Percentiles rank a stretch among this genome's conserved stretches.
These are phyloP conservation scores for Colletotrichum phormii DNA, from an alignment of 2,329 filamentous ascomycete species.

Conservation along the genomic window DNA sequence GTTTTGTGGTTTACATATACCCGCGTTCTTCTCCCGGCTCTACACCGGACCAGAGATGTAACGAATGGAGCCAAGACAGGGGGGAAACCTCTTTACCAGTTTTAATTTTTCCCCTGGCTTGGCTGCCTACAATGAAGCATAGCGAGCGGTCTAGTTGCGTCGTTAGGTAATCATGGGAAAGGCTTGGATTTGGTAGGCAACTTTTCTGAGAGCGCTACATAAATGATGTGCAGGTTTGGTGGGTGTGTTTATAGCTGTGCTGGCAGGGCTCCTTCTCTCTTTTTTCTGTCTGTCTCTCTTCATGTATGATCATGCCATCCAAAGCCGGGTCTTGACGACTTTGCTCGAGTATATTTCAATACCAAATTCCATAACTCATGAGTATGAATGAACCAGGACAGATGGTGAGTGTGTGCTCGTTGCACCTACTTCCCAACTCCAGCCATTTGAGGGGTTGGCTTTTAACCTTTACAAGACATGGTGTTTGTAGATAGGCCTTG, in stretches of 20 bases:
- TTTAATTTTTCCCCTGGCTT: neutral
- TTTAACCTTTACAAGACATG: no score
- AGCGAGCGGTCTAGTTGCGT: slow-evolving; percentile 28
- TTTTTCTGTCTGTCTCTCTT: neutral
- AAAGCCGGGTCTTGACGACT: slow-evolving; percentile 21
- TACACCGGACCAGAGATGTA: slow-evolving; percentile 18
- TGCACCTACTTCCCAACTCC: no score
- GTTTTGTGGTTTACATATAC: slow-evolving; percentile 29
- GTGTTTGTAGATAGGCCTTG: no score
- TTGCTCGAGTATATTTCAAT: slow-evolving; percentile 28
- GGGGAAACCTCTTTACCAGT: slow-evolving; percentile 5
- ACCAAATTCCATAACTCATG: neutral
- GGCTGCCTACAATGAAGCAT: slow-evolving; percentile 25
- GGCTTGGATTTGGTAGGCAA: slow-evolving; percentile 8
- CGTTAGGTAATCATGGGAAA: slow-evolving; percentile 5
- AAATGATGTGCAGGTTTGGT: slow-evolving; percentile 5
- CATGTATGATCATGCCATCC: slow-evolving; percentile 15
- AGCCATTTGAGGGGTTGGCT: no score
- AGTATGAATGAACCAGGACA: no score
- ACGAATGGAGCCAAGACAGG: slow-evolving; percentile 5
- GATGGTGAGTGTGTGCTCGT: no score
- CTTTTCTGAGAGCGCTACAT: neutral
- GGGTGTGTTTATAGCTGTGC: slow-evolving; percentile 10
- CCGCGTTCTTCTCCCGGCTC: slow-evolving; percentile 30
- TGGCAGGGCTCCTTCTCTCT: slow-evolving; percentile 6